Evolutionary conservation across 148 eudicot species (phyloP).

Genomic region (Mesembryanthemum crystallinum): DNA sequence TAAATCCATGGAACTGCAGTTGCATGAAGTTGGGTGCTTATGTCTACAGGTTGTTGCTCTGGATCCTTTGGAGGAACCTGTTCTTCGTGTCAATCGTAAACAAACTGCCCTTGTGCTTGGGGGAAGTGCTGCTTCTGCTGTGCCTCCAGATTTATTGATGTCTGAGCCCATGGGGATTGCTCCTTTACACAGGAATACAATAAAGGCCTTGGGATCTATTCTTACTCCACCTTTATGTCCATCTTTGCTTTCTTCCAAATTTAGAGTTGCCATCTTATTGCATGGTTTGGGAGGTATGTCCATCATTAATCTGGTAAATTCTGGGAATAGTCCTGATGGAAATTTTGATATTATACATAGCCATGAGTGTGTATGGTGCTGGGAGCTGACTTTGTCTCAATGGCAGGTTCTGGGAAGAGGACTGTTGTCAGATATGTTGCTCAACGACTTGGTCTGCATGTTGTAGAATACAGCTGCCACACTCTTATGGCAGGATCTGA

Average conservation of each 20-base stretch:
- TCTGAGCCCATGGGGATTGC: slow-evolving; percentile 34
- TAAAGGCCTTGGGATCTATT: slow-evolving; percentile 62
- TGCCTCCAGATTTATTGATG: slow-evolving; percentile 70
- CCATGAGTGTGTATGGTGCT: slow-evolving; percentile 16
- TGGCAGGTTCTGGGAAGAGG: slow-evolving; percentile 88
- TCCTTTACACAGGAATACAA: slow-evolving; percentile 58
- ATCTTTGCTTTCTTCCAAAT: slow-evolving; percentile 75
- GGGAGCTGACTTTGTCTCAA: slow-evolving; percentile 29
- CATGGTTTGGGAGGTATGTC: slow-evolving; percentile 76
- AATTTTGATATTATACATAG: not conserved
- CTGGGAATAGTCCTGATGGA: not conserved
- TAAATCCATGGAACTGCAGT: not conserved
- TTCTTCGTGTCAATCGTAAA: slow-evolving; percentile 61
- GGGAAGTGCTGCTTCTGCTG: slow-evolving; percentile 69
- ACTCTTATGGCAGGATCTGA: slow-evolving; percentile 71
- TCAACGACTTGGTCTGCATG: slow-evolving; percentile 80
- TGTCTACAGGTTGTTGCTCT: slow-evolving; percentile 69
- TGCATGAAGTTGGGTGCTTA: slow-evolving; percentile 18
- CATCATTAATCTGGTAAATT: not conserved
- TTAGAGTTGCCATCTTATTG: slow-evolving; percentile 68
- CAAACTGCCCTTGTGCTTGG: slow-evolving; percentile 96
- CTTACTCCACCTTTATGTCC: slow-evolving; percentile 77
- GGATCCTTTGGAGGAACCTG: slow-evolving; percentile 72
- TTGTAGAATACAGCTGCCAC: slow-evolving; percentile 86
- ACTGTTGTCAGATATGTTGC: slow-evolving; percentile 83